Evolutionary conservation across 257 asterid species (phyloP), one percentile per base, ranked within the genome.

Genomic region (Solanum ahanhuiri): DNA sequence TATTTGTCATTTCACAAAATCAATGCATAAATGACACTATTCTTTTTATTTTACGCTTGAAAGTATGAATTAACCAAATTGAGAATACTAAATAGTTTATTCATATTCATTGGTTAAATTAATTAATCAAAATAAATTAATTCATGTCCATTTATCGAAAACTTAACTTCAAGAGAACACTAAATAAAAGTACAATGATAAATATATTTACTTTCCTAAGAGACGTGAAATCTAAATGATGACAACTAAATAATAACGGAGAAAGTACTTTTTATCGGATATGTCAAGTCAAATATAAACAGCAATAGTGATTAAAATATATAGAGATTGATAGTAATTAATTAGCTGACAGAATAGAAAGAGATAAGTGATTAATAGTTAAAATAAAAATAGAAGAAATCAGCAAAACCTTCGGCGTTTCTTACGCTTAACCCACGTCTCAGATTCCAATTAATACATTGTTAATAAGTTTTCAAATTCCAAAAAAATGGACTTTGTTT

Each of bases 391-490:
- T 60, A 20, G 57, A 63, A 34, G 7, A 89, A 88, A 51, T 88
- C 91, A 90, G 98, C 98, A 89, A 70, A 90, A 93, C 88, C 88
- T 23, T 83, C 98, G 96, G 91, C 98, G 96, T 75, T 89, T 91
- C 89, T 89, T 73, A 87, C 96, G 98, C 91, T 39, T 90, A 91
- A 81, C 90, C 93, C 94, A 95, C 98, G 96, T 93, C 95, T 85
- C 41, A 92, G 94, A 94, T 93, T 93, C 95, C 6, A 22, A 64
- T 37, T 28, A 64, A 63, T 7, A 43, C 48, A 70, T 30, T 72
- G 83, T 85, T 73, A 86, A 58, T 57, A 33, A 43, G 81, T 51
- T 54, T 54, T 17, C 63, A 54, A 54, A 54, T 17, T 54, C 63
- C 63, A 18, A 54, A 54, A 17, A 54, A n/a, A 84, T 33, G 89